Percentiles rank a stretch among this genome's conserved stretches.
Evolutionary conservation across 1,284 basidiomycete species (phyloP).

Genomic region (Irpex sp.): DNA sequence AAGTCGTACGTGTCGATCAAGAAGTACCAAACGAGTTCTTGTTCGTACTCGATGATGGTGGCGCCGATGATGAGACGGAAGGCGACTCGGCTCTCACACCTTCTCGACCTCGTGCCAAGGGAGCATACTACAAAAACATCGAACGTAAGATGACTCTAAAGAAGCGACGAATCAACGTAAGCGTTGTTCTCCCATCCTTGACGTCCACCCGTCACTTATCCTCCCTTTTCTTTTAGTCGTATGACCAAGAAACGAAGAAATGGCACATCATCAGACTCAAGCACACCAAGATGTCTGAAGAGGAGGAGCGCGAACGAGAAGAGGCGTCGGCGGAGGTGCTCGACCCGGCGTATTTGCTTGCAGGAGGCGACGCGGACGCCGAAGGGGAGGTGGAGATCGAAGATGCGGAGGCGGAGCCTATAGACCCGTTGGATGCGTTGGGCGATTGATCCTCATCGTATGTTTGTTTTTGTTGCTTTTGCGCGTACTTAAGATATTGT

Average conservation of each 20-base stretch:
- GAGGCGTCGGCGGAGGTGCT: slow-evolving; percentile 50
- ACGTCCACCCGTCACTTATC: too few relatives aligned
- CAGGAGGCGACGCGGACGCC: slow-evolving; percentile 37
- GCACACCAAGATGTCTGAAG: slow-evolving; percentile 46
- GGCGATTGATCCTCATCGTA: not conserved
- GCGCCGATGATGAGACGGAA: slow-evolving; percentile 28
- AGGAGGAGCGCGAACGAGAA: slow-evolving; percentile 50
- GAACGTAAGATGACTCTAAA: slow-evolving; percentile 83
- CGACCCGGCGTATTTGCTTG: slow-evolving; percentile 48
- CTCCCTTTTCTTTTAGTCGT: slow-evolving; percentile 35
- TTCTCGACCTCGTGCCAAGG: slow-evolving; percentile 34
- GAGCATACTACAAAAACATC: slow-evolving; percentile 86
- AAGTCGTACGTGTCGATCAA: slow-evolving; percentile 79
- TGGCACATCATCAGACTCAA: slow-evolving; percentile 74
- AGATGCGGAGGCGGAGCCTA: slow-evolving; percentile 15
- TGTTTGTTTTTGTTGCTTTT: too few relatives aligned
- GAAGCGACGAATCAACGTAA: slow-evolving; percentile 77
- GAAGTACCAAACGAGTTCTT: slow-evolving; percentile 84
- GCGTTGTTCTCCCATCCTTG: too few relatives aligned
- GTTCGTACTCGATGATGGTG: slow-evolving; percentile 69
- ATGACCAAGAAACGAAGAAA: slow-evolving; percentile 69
- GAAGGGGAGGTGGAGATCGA: slow-evolving; percentile 36
- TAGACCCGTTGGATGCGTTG: not conserved
- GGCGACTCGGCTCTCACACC: slow-evolving; percentile 31
- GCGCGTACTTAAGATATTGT: too few relatives aligned